Base-by-base conservation (phyloP, 2,329 filamentous ascomycete species). In the Cyanodermella asteris region DNA sequence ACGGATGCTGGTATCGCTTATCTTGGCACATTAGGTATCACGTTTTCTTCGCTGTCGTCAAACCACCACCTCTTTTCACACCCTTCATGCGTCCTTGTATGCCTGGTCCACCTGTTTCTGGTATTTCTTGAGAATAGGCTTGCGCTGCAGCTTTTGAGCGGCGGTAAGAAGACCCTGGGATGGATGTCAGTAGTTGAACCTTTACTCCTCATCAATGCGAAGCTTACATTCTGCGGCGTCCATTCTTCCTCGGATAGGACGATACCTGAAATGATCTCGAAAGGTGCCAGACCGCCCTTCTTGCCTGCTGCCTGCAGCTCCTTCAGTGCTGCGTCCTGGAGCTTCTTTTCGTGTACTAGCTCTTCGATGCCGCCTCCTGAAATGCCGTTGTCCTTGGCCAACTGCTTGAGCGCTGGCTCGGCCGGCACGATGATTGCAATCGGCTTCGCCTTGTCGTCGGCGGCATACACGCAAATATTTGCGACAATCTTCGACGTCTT, bases 231-330 rank as follows among this genome's bases (percentile, higher is more conserved):
- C 30, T 69, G 62, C 26, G 80, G 75, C 28, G 73, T 84, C 80
- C 80, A 91, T 48, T 90, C 80, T 43, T 84, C 78, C 35, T 84
- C 75, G 1, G 72, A 68, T 28, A 91, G 47, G 14, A 84, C 74
- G 12, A 84, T 70, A 25, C 72, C 76, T 16, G 68, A 61, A 20
- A 91, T 59, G 33, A 72, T 68, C 24, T 38, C 36, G 13, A 34
- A 30, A 16, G 32, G 34, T 11, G 25, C 12, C 15, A 38, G 25
- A 3, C 36, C 36, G 18, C 36, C 36, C 20, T 28, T 26, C 21
- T 24, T 28, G 17, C 36, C 36, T 17, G 29, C 32, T 5, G 20
- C 24, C 23, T 39, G 37, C 13, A 39, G 30, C 26, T 53, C 46
- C 33, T 44, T 46, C 26, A 55, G 36, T 13, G 55, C 43, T 20